phyloP scores from a whole-genome alignment of 1,139 yeast genomes.

The Petasospora fabianii region DNA sequence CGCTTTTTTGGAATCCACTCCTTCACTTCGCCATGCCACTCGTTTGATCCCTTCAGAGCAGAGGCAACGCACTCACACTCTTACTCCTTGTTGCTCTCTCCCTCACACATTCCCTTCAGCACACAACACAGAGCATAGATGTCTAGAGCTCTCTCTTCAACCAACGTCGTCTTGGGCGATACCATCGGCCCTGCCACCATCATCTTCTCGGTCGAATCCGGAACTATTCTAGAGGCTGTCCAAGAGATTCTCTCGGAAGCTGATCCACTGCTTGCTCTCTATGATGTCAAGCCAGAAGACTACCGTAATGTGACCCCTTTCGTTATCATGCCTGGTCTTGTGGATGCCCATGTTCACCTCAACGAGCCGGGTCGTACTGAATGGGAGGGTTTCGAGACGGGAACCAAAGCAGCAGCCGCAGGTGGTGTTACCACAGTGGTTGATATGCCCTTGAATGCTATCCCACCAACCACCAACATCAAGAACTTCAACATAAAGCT shows the following conservation, averaged over 20 bases:
- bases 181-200: slow-evolving; percentile 61
- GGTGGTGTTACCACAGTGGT: slow-evolving; percentile 96
- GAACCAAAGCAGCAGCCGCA: slow-evolving; percentile 86
- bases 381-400: slow-evolving; percentile 95
- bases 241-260: slow-evolving; percentile 33
- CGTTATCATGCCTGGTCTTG: slow-evolving; percentile 81
- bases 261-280: slow-evolving; percentile 39
- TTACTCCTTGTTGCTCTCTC: too few species aligned
- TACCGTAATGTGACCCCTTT: slow-evolving; percentile 59
- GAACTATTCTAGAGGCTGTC: slow-evolving; percentile 56
- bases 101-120: too few species aligned
- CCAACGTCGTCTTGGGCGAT: slow-evolving; percentile 55
- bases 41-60: neutral
- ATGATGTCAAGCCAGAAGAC: slow-evolving; percentile 39
- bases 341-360: slow-evolving; percentile 89
- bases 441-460: slow-evolving; percentile 95
- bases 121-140: slow-evolving; percentile 13
- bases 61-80: too few species aligned
- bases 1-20: too few species aligned
- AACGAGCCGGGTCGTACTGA: slow-evolving; percentile 94
- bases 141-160: slow-evolving; percentile 58
- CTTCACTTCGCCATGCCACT: too few species aligned
- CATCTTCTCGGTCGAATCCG: slow-evolving; percentile 57
- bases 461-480: slow-evolving; percentile 89
- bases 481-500: slow-evolving; percentile 71